phyloP scores from a whole-genome alignment of 768 basidiomycete genomes.

The Tylopilus balloui region DNA sequence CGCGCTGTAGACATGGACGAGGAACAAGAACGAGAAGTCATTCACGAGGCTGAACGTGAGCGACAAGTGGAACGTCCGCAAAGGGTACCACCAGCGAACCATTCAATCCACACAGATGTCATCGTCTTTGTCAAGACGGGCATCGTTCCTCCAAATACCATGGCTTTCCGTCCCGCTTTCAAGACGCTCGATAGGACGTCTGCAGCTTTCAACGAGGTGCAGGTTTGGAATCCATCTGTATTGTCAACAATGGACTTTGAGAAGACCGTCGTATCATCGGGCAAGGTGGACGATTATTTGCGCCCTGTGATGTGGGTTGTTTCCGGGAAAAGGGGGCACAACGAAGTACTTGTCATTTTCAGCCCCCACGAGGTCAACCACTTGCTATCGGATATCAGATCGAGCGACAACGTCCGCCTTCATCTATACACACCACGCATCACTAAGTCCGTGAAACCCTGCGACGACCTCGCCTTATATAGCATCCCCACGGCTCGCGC shows the following conservation, averaged over 20 bases:
- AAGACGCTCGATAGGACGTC: constrained; percentile 7
- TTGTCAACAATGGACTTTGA: constrained; percentile 16
- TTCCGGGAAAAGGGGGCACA: not conserved
- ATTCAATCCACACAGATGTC: constrained; percentile 24
- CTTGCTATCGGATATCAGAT: constrained; percentile 35
- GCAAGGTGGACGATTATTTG: constrained; percentile 5
- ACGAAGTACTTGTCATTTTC: constrained; percentile 23
- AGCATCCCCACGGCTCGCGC: not conserved
- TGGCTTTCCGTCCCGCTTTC: constrained; percentile 20
- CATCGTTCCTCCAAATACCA: constrained; percentile 11
- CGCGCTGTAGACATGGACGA: constrained; percentile 6
- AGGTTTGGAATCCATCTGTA: constrained; percentile 16
- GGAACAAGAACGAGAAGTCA: constrained; percentile 45
- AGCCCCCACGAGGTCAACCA: constrained; percentile 30
- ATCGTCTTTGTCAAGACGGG: constrained; percentile 30
- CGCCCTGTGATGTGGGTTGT: constrained; percentile 5
- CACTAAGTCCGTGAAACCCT: constrained; percentile 31
- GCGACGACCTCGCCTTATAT: constrained; percentile 32
- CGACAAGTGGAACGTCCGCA: constrained; percentile 36
- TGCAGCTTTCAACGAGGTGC: constrained; percentile 13
- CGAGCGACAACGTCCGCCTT: constrained; percentile 22
- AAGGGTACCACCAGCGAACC: constrained; percentile 18
- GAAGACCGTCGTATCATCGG: constrained; percentile 5
- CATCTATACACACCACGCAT: constrained; percentile 42
- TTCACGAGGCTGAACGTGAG: constrained; percentile 43